Evolutionary conservation across 306 rosid genomes (phyloP), one percentile per base, ranked within the genome.

Genomic region (Rosa multiflora): DNA sequence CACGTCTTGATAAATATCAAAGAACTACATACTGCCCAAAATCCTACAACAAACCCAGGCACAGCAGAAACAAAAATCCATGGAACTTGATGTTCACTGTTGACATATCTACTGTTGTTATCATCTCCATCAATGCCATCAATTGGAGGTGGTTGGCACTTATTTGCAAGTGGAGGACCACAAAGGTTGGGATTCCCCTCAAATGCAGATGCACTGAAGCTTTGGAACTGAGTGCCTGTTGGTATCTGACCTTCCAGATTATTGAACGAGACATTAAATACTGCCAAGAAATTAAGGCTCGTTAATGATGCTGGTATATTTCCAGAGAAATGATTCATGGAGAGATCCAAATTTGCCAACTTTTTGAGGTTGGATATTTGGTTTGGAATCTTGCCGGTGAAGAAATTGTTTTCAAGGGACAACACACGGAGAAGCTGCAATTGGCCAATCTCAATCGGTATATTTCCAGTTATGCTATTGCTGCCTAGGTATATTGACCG

Each of bases 101-200:
- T 32, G 35, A 32, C 35, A 32, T 32, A 1, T 32, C 35, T 32
- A 32, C 35, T 32, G 1, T 52, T 4, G 10, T 53, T 20, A 0
- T 73, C n/a, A 32, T 72, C 46, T 51, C 4, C 46, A 9, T 17
- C 44, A 72, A 0, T 2, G 15, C 29, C 76, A 15, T 48, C 53
- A n/a, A 10, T 53, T 39, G 32, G 51, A 11, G 10, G 51, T 47
- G 51, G 1, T 1, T 2, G 26, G 23, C 76, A 53, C 12, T 20
- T 49, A n/a, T 75, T 43, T 5, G 46, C 20, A 62, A 75, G 71
- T 46, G 59, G 78, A 39, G 26, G 23, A 8, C 78, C 71, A 5
- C 78, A 61, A 23, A 75, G 78, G 23, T 58, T 61, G 0, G 59
- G 78, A 74, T 74, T 74, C 7, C 78, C 70, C 21, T 74, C 78